Evolutionary conservation across 177 flowering plant species (phyloP).

Genomic region (Telopea speciosissima): DNA sequence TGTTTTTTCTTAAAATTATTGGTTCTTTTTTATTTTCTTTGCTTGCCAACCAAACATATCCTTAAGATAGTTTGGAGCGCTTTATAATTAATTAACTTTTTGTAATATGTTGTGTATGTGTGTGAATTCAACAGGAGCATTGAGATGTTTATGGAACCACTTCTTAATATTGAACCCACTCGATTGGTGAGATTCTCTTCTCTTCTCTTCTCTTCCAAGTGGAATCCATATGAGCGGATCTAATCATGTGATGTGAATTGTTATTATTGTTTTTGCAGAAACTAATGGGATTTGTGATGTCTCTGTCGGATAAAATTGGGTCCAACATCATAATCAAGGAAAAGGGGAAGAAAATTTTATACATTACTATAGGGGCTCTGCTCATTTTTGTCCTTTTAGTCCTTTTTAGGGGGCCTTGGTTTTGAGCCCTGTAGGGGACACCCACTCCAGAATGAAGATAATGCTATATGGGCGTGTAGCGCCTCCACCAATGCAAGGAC

Average conservation of each 20-base stretch:
- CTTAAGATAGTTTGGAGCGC: too few species aligned
- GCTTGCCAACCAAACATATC: too few species aligned
- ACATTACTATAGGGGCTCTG: slow-evolving; percentile 7
- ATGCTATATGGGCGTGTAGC: too few species aligned
- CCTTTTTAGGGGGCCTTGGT: slow-evolving; percentile 4
- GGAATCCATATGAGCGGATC: too few species aligned
- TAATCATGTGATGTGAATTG: neutral
- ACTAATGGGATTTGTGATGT: slow-evolving; percentile 23
- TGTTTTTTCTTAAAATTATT: too few species aligned
- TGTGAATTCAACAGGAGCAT: slow-evolving; percentile 33
- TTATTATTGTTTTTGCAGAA: slow-evolving; percentile 29
- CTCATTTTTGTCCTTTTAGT: slow-evolving; percentile 13
- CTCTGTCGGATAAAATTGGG: slow-evolving; percentile 25
- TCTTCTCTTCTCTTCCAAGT: neutral
- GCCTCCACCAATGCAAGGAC: too few species aligned
- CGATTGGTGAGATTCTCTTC: slow-evolving; percentile 24
- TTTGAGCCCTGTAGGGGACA: neutral
- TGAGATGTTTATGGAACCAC: slow-evolving; percentile 58
- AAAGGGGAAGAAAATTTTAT: slow-evolving; percentile 7
- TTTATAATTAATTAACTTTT: too few species aligned
- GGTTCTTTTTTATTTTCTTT: too few species aligned
- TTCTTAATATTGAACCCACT: slow-evolving; percentile 45
- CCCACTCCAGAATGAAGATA: too few species aligned
- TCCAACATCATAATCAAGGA: slow-evolving; percentile 5
- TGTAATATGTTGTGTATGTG: neutral